These are phyloP conservation scores for Russula sp. DNA, from an alignment of 768 basidiomycete genomes.

Conservation along the genomic window DNA sequence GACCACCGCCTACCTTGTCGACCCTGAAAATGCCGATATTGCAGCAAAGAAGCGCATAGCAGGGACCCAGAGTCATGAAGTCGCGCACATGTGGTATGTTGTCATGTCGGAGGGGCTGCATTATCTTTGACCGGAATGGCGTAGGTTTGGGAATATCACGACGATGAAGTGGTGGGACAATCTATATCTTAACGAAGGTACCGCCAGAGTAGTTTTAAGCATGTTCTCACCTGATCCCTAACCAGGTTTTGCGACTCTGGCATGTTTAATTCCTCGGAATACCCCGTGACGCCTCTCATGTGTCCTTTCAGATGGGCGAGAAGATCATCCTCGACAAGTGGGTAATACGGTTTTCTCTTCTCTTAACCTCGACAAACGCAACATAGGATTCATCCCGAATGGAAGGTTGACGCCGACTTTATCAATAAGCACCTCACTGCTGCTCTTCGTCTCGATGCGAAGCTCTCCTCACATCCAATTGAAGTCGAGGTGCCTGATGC, in stretches of 20 bases:
- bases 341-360: neutral
- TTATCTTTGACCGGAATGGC: neutral
- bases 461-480: slow-evolving; percentile 85
- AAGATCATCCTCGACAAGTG: slow-evolving; percentile 29
- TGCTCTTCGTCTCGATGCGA: slow-evolving; percentile 81
- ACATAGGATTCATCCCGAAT: slow-evolving; percentile 72
- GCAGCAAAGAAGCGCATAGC: slow-evolving; percentile 73
- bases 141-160: slow-evolving; percentile 86
- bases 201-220: slow-evolving; percentile 33
- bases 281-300: slow-evolving; percentile 15
- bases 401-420: slow-evolving; percentile 79
- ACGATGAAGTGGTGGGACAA: slow-evolving; percentile 95
- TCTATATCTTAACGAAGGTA: slow-evolving; percentile 79
- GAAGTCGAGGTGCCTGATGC: slow-evolving; percentile 88
- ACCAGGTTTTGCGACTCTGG: slow-evolving; percentile 84
- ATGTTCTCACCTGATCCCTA: slow-evolving; percentile 27
- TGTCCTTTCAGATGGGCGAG: slow-evolving; percentile 43
- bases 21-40: slow-evolving; percentile 68
- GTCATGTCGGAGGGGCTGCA: neutral
- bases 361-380: neutral
- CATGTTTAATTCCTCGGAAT: slow-evolving; percentile 32
- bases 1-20: slow-evolving; percentile 72
- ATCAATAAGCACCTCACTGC: slow-evolving; percentile 67
- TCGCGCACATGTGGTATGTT: slow-evolving; percentile 73
- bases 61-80: slow-evolving; percentile 76